These are phyloP conservation scores for Sarcomyxa edulis DNA, from an alignment of 768 basidiomycete genomes.

Conservation along the genomic window DNA sequence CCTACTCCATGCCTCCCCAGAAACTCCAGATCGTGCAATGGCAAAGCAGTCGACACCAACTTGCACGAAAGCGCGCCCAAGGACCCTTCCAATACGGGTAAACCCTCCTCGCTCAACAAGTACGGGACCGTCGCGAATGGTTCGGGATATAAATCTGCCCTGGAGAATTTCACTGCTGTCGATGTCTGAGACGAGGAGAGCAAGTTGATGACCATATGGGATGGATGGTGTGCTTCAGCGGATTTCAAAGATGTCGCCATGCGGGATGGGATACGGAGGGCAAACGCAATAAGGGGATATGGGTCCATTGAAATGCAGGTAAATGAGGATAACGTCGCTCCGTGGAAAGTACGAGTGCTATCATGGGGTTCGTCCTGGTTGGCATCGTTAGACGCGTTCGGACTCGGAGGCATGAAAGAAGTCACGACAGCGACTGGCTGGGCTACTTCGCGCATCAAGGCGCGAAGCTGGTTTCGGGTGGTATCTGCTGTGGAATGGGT, in stretches of 20 bases:
- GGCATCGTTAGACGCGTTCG: background rate
- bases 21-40: conserved; percentile 49
- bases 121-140: conserved; percentile 50
- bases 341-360: conserved; percentile 49
- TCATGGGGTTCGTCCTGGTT: conserved; percentile 1
- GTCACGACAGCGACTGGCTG: conserved; percentile 89
- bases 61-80: conserved; percentile 73
- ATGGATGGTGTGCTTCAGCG: conserved; percentile 12
- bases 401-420: conserved; percentile 45
- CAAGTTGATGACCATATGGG: conserved; percentile 76
- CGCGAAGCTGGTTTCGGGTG: conserved; percentile 41
- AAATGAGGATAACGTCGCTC: conserved; percentile 92
- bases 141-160: conserved; percentile 59
- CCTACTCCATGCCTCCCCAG: conserved; percentile 19
- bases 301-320: conserved; percentile 90
- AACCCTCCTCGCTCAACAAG: conserved; percentile 40
- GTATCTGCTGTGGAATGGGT: no score
- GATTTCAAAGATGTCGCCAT: conserved; percentile 63
- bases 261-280: conserved; percentile 83
- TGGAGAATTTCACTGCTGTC: conserved; percentile 65
- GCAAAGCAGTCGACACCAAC: conserved; percentile 55
- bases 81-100: conserved; percentile 53
- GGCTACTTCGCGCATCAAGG: conserved; percentile 66
- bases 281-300: conserved; percentile 82
- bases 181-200: conserved; percentile 63